Evolutionary conservation across 257 asterid genomes (phyloP), one percentile per base, ranked within the genome.

Genomic region (Rubia yunnanensis): DNA sequence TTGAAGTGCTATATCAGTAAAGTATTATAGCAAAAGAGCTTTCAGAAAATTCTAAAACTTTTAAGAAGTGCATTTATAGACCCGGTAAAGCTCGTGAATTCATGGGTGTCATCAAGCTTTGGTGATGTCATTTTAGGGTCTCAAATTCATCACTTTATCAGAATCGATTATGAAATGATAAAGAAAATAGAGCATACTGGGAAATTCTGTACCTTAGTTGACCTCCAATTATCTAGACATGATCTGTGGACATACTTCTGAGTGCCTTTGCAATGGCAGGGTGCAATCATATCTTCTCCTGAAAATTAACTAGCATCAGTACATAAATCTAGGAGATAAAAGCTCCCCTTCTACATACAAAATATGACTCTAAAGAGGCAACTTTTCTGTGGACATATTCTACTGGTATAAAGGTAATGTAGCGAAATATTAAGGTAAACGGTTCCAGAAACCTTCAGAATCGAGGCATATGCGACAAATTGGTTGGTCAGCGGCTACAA

Each of bases 201-300:
- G 27, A 59, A n/a, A 48, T 27, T 18, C 18, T 60, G 74, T 36
- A 92, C 97, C 99, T 94, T 94, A 58, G 99, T 86, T 36, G 99
- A 90, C 83, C 99, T 88, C 99, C 99, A 94, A 79, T 90, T 86
- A 81, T 94, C 99, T 65, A 94, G 97, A 76, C 99, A 94, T 68
- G 95, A 90, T 75, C 97, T 81, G 79, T 94, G 99, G 75, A 94
- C 99, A 71, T 78, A 88, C 83, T 94, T 94, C 76, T 94, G 99
- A 71, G 99, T 94, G 72, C 99, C 99, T 79, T 86, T 94, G 78
- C 99, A 94, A 71, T 87, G 92, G 78, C 99, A 94, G 31, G 99
- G 99, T 60, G 99, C 97, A 85, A 94, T 90, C 80, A 94, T 74
- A 76, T 94, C 99, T 70, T 85, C 97, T 60, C 95, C 99, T 92